Evolutionary conservation across 164 flowering plant species (phyloP), one percentile per base, ranked within the genome.

Genomic region (Tetrastigma voinierianum): DNA sequence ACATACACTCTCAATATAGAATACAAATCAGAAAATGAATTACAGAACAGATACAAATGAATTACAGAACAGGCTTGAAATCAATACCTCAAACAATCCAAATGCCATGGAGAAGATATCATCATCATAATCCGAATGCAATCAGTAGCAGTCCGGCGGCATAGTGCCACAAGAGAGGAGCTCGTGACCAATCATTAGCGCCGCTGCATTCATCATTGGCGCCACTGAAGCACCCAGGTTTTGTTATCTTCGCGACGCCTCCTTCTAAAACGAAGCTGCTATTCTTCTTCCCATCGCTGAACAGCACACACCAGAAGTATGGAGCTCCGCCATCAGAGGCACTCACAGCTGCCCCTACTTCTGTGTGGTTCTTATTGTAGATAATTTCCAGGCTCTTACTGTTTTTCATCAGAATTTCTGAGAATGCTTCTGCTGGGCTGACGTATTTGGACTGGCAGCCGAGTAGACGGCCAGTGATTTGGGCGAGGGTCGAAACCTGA

Each of bases 231-330:
- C 97, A 94, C 6, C 98, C 97, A 0, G 97, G 94, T 51, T 79
- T 70, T 9, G 84, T 74, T 23, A 72, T 46, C 79, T 84, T 91
- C 1, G 83, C 82, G 44, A 61, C 84, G 47, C 86, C 89, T 25
- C 79, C 87, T 16, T 83, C 87, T 13, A 80, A 66, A 23, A 74
- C 81, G 65, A 91, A 91, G 73, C 87, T 90, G 69, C 80, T 76
- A 64, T 83, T 88, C n/a, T 66, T 15, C 51, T 67, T 74, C 8
- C 96, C 97, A 65, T 67, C 76, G 78, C 97, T 89, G 74, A 94
- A 91, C 48, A 94, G 71, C 51, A 94, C 85, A 64, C 97, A 91
- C 98, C 98, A 94, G 76, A 94, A 94, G 64, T 91, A 91, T 2
- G 98, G 97, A 9, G 84, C 49, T 2, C 96, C 97, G 13, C 96